Base-by-base conservation (phyloP, 108 stramenopile species). In the Discostella pseudostelligera region DNA sequence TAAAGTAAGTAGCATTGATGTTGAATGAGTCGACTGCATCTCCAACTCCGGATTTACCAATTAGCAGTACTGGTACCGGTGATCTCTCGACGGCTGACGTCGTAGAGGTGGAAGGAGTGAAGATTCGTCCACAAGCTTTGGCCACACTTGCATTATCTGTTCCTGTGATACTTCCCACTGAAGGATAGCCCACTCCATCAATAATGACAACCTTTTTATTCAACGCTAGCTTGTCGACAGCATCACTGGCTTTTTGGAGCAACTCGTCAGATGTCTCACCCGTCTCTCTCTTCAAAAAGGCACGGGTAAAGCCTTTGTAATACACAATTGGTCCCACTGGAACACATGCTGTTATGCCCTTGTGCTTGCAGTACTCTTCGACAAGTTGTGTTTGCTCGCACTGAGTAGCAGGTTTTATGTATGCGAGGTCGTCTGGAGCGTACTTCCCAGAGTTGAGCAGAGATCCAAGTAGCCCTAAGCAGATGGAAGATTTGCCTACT, bases 361-460 rank as follows among this genome's bases (percentile, higher is more conserved):
- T 65, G 2, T 62, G 37, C 46, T 95, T 78, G 64, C 96, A 97
- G 82, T 86, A 98, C 19, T 57, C 59, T 60, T 89, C 78, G 25
- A 98, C 84, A 42, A 95, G 78, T 78, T 97, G 98, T 16, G 83
- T 80, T 53, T 74, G 78, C 70, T 98, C 98, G 66, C 90, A 89
- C 78, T 98, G 98, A 14, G 98, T 98, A 19, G 95, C 96, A 4
- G 98, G 98, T 76, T 98, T 98, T 66, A 98, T 98, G 79, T 98
- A 98, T 17, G 95, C 96, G 44, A 98, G 60, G 13, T 83, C 73
- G 22, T 65, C 39, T 17, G 94, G 73, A 3, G 57, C 20, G 65
- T 85, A 92, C 3, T 69, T 58, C 57, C 79, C 81, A 71, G 72
- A 59, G 37, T 71, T 57, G 29, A 69, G 65, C 53, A 78, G 20